Evolutionary conservation across 768 basidiomycete genomes (phyloP), one percentile per base, ranked within the genome.

Genomic region (Mycena polygramma): DNA sequence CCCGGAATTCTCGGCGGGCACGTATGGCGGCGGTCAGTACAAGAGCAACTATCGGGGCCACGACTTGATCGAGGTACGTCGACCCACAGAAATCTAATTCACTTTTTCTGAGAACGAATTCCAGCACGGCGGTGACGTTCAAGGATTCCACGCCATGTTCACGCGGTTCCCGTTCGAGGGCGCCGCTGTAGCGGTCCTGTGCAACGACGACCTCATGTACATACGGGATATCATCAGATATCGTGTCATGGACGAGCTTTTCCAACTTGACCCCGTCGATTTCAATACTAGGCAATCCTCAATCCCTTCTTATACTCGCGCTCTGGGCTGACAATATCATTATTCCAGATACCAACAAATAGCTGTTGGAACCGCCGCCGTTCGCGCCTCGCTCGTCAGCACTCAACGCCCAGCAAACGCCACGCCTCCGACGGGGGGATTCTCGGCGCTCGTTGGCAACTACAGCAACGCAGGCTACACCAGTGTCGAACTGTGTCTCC

Each of bases 21-120:
- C 75, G 2, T 81, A 81, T 59, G 81, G 81, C 8, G 79, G 78
- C 7, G 81, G 76, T 4, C 78, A 78, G 59, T 55, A 55, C 37
- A 60, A 66, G 8, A 58, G 57, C 22, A 75, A 70, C 13, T 81
- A 80, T 57, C 67, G 78, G 15, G 78, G 79, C 0, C 76, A 80
- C 57, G 74, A 67, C 30, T 63, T 70, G 51, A 70, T 70, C 55
- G 61, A 68, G 55, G 55, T 64, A 48, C 24, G 63, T 36, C 71
- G 70, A 70, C 60, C 22, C 72, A 6, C 60, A 37, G 41, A 14
- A 17, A 8, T 35, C 6, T 2, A 41, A 2, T 19, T 1, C 9
- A 52, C n/a, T 24, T 3, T 17, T 46, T 46, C 19, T 46, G 13
- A 46, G 45, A 48, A 9, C 39, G 7, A 14, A 20, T 73, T 39